Conservation (phyloP, 345 rosid genomes). For the Linum usitatissimum region DNA sequence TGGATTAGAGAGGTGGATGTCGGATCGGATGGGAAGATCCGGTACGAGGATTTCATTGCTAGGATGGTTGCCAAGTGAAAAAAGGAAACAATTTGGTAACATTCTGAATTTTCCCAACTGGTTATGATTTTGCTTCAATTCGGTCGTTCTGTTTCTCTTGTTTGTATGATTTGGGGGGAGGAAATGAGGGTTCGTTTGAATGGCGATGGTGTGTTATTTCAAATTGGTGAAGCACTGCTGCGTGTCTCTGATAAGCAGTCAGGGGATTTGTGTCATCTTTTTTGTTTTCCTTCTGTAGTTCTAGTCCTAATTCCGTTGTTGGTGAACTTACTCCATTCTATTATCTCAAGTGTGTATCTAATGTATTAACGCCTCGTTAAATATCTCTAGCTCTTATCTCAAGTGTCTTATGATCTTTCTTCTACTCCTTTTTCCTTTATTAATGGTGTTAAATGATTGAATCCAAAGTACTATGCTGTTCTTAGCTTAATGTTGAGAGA, state of each 20-base stretch:
- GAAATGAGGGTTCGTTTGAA: not conserved
- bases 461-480: no score
- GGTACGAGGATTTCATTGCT: conserved; percentile 2
- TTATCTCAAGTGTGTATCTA: no score
- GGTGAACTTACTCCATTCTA: no score
- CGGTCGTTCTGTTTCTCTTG: not conserved
- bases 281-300: no score
- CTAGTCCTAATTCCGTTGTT: no score
- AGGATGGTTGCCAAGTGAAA: conserved; percentile 3
- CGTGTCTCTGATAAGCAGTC: not conserved
- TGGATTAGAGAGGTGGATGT: conserved; percentile 3
- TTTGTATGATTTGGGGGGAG: not conserved
- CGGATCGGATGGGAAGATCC: conserved; percentile 2
- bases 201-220: not conserved
- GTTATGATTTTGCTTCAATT: not conserved
- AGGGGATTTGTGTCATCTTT: not conserved
- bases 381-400: no score
- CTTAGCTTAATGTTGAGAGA: no score
- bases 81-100: not conserved
- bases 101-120: not conserved
- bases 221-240: not conserved
- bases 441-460: no score
- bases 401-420: no score
- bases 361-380: no score
- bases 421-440: no score